Percentiles rank a stretch among this genome's conserved stretches.
These are phyloP conservation scores for Colletotrichum cereale DNA, from an alignment of 2,329 filamentous ascomycete genomes.

Conservation along the genomic window DNA sequence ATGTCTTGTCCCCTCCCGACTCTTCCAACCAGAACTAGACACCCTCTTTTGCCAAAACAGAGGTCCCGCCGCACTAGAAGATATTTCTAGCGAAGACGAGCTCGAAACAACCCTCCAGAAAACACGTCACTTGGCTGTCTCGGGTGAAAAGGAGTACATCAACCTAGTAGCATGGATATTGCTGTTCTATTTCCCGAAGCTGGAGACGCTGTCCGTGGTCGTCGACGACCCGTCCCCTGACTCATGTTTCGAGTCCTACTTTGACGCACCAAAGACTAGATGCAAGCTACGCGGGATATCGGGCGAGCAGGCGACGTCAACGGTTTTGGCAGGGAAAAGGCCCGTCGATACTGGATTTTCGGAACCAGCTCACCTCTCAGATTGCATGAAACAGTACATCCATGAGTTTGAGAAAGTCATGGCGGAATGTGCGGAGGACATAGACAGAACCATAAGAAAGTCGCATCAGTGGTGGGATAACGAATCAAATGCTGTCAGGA, in stretches of 20 bases:
- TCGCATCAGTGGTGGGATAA: slow-evolving; percentile 15
- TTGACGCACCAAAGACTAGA: slow-evolving; percentile 12
- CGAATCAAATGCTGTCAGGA: neutral
- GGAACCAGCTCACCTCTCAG: neutral
- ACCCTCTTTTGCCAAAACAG: slow-evolving; percentile 5
- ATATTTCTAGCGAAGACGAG: neutral
- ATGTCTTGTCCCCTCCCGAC: neutral
- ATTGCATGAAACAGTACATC: neutral
- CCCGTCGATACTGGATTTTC: neutral
- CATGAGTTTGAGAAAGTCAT: slow-evolving; percentile 5
- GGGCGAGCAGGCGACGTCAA: neutral
- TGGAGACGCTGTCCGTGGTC: slow-evolving; percentile 15
- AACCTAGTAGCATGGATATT: slow-evolving; percentile 12
- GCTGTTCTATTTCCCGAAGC: slow-evolving; percentile 15
- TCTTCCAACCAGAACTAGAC: slow-evolving; percentile 4
- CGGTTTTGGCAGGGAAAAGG: neutral
- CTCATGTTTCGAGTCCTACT: slow-evolving; percentile 1
- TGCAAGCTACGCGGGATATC: slow-evolving; percentile 13
- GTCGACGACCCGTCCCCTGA: neutral
- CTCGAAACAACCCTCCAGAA: slow-evolving; percentile 6
- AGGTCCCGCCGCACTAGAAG: neutral
- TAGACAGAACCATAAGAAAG: neutral
- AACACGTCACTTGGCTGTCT: slow-evolving; percentile 11
- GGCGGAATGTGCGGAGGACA: slow-evolving; percentile 1
- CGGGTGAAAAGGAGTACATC: slow-evolving; percentile 2